These are phyloP conservation scores for Anastatica hierochuntica DNA, from an alignment of 345 rosid genomes.

Conservation along the genomic window DNA sequence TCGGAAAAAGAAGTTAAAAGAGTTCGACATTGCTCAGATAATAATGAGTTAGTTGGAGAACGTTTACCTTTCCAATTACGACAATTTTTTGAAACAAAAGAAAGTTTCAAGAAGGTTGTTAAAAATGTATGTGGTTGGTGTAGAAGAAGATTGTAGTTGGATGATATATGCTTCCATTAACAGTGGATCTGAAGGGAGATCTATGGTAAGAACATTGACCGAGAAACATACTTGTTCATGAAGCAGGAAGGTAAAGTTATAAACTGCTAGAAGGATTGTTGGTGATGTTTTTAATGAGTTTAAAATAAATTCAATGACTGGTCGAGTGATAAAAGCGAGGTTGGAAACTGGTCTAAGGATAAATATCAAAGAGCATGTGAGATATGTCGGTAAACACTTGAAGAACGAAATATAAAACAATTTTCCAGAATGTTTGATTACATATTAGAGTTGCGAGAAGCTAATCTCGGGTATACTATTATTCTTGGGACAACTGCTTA, in stretches of 20 bases:
- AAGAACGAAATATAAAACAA: not conserved
- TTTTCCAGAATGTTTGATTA: not conserved
- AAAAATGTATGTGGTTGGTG: not conserved
- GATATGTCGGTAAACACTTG: not conserved
- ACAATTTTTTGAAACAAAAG: not conserved
- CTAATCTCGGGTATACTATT: not conserved
- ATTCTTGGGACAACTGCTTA: not conserved
- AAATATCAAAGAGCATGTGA: not conserved
- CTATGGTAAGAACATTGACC: not conserved
- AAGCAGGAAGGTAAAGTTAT: not conserved
- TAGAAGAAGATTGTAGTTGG: not conserved
- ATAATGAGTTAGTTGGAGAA: no score
- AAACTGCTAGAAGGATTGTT: not conserved
- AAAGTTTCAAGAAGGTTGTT: not conserved
- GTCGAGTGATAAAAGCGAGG: not conserved
- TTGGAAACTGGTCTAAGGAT: not conserved
- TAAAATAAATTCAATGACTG: not conserved
- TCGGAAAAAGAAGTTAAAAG: no score
- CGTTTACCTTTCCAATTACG: no score
- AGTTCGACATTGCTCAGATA: no score
- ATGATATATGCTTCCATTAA: no score
- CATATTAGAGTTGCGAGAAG: not conserved
- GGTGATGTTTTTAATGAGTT: not conserved
- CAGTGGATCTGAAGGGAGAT: no score
- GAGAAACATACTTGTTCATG: not conserved